A percentile compares a stretch with the other conserved stretches of the same genome.
Conservation (phyloP, 164 flowering plant genomes). For the Malania oleifera region DNA sequence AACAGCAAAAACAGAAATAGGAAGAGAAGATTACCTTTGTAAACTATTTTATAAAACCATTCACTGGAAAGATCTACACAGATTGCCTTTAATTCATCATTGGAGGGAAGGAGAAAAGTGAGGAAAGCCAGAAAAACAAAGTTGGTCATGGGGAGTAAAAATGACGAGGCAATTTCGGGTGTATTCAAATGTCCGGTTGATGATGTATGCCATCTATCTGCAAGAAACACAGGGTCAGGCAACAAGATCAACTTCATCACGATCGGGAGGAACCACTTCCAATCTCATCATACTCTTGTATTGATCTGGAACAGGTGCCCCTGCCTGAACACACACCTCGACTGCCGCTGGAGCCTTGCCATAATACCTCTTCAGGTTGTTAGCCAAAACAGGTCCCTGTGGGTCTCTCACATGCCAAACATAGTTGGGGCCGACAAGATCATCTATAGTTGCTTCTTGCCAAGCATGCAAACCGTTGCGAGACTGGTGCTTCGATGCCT, state of each 20-base stretch:
- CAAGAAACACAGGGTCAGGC: no score
- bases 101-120: no score
- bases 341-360: slow-evolving; percentile 81
- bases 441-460: slow-evolving; percentile 84
- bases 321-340: slow-evolving; percentile 74
- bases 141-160: no score
- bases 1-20: no score
- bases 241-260: slow-evolving; percentile 78
- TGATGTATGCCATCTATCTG: no score
- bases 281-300: slow-evolving; percentile 73
- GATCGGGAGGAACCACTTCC: slow-evolving; percentile 63
- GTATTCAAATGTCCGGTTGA: no score
- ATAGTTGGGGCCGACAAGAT: slow-evolving; percentile 63
- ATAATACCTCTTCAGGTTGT: slow-evolving; percentile 69
- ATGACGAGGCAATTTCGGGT: no score
- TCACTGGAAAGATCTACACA: no score
- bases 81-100: no score
- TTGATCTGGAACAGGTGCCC: slow-evolving; percentile 67
- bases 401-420: slow-evolving; percentile 71
- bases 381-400: slow-evolving; percentile 36
- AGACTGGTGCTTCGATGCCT: slow-evolving; percentile 74
- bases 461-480: slow-evolving; percentile 79
- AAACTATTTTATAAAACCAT: no score
- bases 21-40: no score
- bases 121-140: no score